Evolutionary conservation across 2,329 filamentous ascomycete species (phyloP), one percentile per base, ranked within the genome.

Genomic region (Leptographium flavum): DNA sequence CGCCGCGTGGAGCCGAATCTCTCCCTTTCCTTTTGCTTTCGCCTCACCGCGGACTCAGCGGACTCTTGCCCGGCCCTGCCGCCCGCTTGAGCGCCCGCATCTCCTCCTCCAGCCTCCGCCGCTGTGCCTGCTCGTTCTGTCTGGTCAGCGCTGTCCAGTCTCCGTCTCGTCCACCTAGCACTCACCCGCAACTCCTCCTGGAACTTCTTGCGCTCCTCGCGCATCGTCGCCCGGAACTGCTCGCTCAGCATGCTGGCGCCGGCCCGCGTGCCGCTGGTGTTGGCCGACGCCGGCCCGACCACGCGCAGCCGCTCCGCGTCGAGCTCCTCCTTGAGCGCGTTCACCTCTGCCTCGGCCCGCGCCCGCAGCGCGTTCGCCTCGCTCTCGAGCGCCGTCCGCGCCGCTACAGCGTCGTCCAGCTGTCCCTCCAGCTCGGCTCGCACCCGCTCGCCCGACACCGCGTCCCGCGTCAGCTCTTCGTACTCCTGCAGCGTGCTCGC

Each of bases 141-240:
- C 5, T 45, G 32, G 53, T 67, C 55, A 66, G 61, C 30, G 42
- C 1, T n/a, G 42, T 21, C 17, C 32, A 5, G 5, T 36, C 13
- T 11, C 14, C 5, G 15, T 32, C 30, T 11, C 9, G 4, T 4
- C 33, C 13, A 21, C 17, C 4, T 10, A 35, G 5, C 32, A 54
- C 68, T 54, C 57, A 72, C 70, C 61, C 60, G 64, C 35, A 74
- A 55, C 47, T 73, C 71, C 50, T 74, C 70, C 50, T 74, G 70
- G 60, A 72, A 74, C 58, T 68, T 72, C 63, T 66, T 73, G 51
- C 71, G 65, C 61, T 74, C 71, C 55, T 72, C 70, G 53, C 71
- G 67, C 71, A 74, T 73, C 21, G 69, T 72, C 8, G 66, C 61
- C 40, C 71, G 59, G 60, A 74, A 74, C 58, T 74, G 71, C 59